phyloP scores from a whole-genome alignment of 2,329 filamentous ascomycete species.

The Diplodia scrobiculata region DNA sequence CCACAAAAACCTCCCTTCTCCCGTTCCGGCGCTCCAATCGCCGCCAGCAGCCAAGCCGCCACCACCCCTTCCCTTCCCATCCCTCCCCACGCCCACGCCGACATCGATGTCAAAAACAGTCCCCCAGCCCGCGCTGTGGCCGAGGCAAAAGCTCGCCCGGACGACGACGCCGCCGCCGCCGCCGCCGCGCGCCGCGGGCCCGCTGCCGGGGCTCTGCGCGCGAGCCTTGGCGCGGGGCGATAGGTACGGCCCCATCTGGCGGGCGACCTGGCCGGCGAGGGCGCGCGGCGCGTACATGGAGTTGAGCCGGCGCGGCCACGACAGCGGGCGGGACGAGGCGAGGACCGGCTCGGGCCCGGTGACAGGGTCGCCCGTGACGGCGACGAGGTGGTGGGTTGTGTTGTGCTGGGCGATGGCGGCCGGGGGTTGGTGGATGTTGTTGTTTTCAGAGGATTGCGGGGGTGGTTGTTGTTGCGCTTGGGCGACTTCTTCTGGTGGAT shows the following conservation, averaged over 20 bases:
- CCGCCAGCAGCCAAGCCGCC: conserved; percentile 38
- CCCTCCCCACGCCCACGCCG: conserved; percentile 40
- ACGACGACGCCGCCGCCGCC: conserved; percentile 44
- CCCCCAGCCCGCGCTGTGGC: conserved; percentile 36
- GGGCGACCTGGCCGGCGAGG: conserved; percentile 47
- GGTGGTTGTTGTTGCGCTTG: background rate
- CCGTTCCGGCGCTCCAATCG: conserved; percentile 46
- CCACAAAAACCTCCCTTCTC: conserved; percentile 37
- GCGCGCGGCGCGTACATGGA: conserved; percentile 46
- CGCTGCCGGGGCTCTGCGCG: conserved; percentile 34
- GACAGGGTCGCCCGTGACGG: conserved; percentile 36
- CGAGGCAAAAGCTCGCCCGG: conserved; percentile 51
- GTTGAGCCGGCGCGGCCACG: conserved; percentile 48
- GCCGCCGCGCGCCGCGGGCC: no score
- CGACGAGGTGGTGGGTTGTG: conserved; percentile 8
- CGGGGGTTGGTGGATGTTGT: background rate
- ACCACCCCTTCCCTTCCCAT: conserved; percentile 46
- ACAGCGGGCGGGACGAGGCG: conserved; percentile 34
- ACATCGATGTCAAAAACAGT: conserved; percentile 54
- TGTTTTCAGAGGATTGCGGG: background rate
- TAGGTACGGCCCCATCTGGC: conserved; percentile 46
- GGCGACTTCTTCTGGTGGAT: background rate
- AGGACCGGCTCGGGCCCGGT: conserved; percentile 33
- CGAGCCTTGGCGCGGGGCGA: conserved; percentile 45
- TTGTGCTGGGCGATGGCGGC: background rate